Percentiles rank a stretch among this genome's conserved stretches.
These are phyloP conservation scores for Sideroxylon spinosum DNA, from an alignment of 179 eudicot species.

Conservation along the genomic window DNA sequence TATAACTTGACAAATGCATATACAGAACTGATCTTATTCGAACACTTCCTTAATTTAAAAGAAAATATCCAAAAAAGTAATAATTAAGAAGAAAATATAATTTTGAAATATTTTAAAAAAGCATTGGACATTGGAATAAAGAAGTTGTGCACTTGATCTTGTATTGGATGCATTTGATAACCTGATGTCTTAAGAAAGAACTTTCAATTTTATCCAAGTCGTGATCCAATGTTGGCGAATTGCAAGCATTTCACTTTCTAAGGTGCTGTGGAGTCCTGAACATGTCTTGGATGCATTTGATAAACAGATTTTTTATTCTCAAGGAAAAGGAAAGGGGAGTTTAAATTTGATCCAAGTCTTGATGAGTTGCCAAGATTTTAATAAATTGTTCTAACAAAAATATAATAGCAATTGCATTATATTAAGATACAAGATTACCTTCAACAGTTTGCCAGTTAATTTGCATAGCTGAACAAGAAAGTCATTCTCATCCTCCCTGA, in stretches of 20 bases:
- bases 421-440: slow-evolving; percentile 36
- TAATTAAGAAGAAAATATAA: no score
- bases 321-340: background rate
- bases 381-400: background rate
- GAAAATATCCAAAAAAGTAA: background rate
- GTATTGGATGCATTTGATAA: background rate
- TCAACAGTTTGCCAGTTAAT: slow-evolving; percentile 71
- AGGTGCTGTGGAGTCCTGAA: background rate
- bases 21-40: background rate
- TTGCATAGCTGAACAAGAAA: slow-evolving; percentile 82
- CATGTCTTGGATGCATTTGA: background rate
- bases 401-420: background rate
- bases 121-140: background rate
- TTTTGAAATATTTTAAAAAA: background rate
- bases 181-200: background rate
- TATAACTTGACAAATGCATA: background rate
- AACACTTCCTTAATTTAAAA: background rate
- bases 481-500: slow-evolving; percentile 85
- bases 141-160: background rate
- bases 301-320: background rate
- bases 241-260: no score
- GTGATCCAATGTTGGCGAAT: no score
- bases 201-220: background rate
- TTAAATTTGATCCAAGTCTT: background rate
- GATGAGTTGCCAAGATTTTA: background rate